Conservation (phyloP, 73 alveolate species). For the Paramecium bursaria region DNA sequence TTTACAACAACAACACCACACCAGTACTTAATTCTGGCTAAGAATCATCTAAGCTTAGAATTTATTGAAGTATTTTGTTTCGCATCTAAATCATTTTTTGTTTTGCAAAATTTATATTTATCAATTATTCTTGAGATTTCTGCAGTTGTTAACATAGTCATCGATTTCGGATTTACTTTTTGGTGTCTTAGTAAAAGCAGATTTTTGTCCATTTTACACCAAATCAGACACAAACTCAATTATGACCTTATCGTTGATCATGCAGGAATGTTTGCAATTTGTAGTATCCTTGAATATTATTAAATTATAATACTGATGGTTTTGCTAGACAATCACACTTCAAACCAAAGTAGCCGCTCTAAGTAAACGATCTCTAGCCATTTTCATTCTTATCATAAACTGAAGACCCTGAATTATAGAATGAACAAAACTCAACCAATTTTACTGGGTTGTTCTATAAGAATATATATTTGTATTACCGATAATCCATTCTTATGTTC, state of each 20-base stretch:
- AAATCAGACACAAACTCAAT: conserved; percentile 8
- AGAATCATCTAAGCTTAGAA: no score
- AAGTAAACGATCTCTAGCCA: conserved; percentile 12
- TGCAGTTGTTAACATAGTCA: no score
- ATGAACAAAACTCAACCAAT: conserved; percentile 37
- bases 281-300: not conserved
- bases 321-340: conserved; percentile 54
- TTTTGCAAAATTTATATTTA: no score
- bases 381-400: conserved; percentile 11
- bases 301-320: not conserved
- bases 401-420: conserved; percentile 18
- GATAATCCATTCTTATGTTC: not conserved
- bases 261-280: conserved; percentile 62
- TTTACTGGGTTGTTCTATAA: conserved; percentile 14
- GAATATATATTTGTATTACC: not conserved
- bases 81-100: no score
- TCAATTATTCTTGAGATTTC: no score
- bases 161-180: no score
- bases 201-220: not conserved
- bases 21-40: no score
- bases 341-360: conserved; percentile 50
- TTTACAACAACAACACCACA: no score
- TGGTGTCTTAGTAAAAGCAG: conserved; percentile 1
- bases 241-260: conserved; percentile 43
- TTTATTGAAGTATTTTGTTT: no score